Conservation (phyloP, 2,329 filamentous ascomycete genomes). For the Fusarium subtropicale region DNA sequence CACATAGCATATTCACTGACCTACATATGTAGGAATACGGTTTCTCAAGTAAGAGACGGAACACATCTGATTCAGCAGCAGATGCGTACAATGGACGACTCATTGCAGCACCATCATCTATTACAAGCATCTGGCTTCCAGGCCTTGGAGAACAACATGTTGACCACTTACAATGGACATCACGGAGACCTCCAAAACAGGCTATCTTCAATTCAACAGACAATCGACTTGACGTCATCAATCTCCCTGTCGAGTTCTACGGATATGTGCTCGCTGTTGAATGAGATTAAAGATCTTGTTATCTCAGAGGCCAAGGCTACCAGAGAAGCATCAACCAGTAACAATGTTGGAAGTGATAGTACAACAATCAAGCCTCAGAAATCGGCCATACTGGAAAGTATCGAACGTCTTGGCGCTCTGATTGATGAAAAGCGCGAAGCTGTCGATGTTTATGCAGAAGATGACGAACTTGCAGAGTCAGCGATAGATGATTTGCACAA, state of each 20-base stretch:
- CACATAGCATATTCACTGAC: neutral
- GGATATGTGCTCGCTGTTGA: neutral
- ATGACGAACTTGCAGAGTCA: neutral
- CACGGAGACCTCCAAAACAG: neutral
- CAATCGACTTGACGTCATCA: neutral
- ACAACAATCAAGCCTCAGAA: neutral
- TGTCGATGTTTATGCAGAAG: slow-evolving; percentile 7
- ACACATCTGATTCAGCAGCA: neutral
- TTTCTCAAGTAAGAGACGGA: neutral
- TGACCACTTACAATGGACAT: neutral
- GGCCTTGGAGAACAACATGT: neutral
- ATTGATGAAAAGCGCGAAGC: neutral
- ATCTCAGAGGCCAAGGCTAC: neutral
- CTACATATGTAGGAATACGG: neutral
- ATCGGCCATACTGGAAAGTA: neutral
- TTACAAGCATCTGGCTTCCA: neutral
- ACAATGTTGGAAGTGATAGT: accelerated
- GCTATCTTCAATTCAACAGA: neutral
- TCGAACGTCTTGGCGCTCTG: slow-evolving; percentile 6
- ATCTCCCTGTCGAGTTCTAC: neutral
- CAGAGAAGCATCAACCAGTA: neutral
- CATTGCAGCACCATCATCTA: neutral
- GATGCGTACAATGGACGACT: neutral
- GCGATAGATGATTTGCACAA: neutral
- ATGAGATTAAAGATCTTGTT: neutral